Evolutionary conservation across 176 grass and related monocot genomes (phyloP).

Genomic region (Hordeum marinum): DNA sequence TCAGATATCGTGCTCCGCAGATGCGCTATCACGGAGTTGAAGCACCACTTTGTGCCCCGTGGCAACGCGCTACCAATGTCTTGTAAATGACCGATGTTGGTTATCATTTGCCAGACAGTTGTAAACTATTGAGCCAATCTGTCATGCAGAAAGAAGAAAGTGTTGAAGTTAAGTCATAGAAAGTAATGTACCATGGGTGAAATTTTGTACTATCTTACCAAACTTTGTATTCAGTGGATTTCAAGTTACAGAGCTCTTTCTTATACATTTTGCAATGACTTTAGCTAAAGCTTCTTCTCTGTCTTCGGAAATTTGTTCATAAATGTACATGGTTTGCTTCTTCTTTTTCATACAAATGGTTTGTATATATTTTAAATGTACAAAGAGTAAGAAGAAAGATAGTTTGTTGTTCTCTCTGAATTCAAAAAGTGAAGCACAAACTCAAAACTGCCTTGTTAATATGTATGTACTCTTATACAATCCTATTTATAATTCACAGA

Average conservation of each 20-base stretch:
- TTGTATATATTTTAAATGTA: too few relatives aligned
- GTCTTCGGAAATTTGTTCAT: neutral
- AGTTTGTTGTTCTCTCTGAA: neutral
- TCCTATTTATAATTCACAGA: conserved; percentile 37
- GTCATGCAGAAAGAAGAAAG: too few relatives aligned
- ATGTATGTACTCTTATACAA: neutral
- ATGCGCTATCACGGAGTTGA: too few relatives aligned
- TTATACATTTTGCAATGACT: neutral
- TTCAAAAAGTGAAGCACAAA: neutral
- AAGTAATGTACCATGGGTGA: neutral
- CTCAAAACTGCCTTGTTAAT: conserved; percentile 5
- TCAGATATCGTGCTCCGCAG: too few relatives aligned
- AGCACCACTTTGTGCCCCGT: too few relatives aligned
- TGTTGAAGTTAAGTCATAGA: neutral
- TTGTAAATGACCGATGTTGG: too few relatives aligned
- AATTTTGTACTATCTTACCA: neutral
- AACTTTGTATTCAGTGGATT: neutral
- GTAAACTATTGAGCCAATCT: neutral
- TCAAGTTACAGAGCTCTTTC: too few relatives aligned
- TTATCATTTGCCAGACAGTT: neutral
- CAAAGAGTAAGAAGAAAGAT: neutral
- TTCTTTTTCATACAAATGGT: too few relatives aligned
- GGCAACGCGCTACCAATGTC: too few relatives aligned
- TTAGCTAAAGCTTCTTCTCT: neutral
- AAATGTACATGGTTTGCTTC: neutral